phyloP scores from a whole-genome alignment of 2,329 filamentous ascomycete species.

The Ophiostoma fasciatum region DNA sequence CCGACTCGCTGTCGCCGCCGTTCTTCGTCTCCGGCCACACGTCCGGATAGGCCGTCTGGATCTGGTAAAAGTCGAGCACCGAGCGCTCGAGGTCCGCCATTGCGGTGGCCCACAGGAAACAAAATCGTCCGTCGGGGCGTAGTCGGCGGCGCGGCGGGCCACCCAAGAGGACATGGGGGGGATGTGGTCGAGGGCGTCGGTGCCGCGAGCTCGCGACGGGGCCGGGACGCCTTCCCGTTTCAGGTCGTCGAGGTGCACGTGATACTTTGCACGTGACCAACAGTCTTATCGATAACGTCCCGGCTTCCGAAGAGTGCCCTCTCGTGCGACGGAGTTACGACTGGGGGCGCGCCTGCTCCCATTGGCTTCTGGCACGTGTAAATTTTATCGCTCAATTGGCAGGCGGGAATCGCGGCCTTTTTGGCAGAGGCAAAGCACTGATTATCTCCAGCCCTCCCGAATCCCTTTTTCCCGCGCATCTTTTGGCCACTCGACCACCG shows the following conservation, averaged over 20 bases:
- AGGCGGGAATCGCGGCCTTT: not conserved
- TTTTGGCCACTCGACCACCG: conserved; percentile 1
- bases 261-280: no score
- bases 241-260: not conserved
- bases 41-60: conserved; percentile 61
- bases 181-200: no score
- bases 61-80: conserved; percentile 80
- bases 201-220: no score
- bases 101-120: conserved; percentile 10
- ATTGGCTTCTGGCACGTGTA: conserved; percentile 8
- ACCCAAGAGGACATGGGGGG: no score
- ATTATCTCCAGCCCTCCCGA: conserved; percentile 4
- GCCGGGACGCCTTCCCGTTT: not conserved
- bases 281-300: no score
- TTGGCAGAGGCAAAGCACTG: not conserved
- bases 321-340: conserved; percentile 13
- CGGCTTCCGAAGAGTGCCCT: conserved; percentile 8
- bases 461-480: conserved; percentile 1
- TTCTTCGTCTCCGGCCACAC: conserved; percentile 80
- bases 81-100: conserved; percentile 61
- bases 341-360: no score
- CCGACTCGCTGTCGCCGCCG: conserved; percentile 42
- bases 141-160: no score
- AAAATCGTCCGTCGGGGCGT: not conserved
- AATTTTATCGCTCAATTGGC: conserved; percentile 12